These are phyloP conservation scores for Saturnispora galanensis DNA, from an alignment of 805 yeast genomes.

Conservation along the genomic window DNA sequence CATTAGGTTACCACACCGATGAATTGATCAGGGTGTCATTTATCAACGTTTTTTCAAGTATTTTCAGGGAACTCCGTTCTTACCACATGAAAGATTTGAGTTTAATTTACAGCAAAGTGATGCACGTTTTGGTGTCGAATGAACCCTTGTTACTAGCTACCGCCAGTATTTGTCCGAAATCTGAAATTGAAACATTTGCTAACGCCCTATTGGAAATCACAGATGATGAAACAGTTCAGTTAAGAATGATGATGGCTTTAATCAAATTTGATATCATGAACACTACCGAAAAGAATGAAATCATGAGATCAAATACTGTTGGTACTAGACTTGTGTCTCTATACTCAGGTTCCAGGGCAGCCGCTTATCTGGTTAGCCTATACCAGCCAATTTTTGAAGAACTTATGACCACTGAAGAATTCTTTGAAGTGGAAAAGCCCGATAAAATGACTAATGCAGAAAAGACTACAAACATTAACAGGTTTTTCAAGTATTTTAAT, in stretches of 20 bases:
- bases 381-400: constrained; percentile 50
- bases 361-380: constrained; percentile 42
- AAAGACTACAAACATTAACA: constrained; percentile 32
- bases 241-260: constrained; percentile 41
- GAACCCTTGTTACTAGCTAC: constrained; percentile 41
- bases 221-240: constrained; percentile 30
- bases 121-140: constrained; percentile 19
- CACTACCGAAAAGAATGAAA: constrained; percentile 57
- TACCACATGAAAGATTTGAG: constrained; percentile 9
- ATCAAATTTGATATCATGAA: constrained; percentile 52
- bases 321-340: constrained; percentile 69
- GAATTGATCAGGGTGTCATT: constrained; percentile 58
- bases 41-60: constrained; percentile 66
- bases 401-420: constrained; percentile 37
- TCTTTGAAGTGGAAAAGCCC: constrained; percentile 42
- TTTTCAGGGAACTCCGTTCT: constrained; percentile 29
- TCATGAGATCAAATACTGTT: constrained; percentile 71
- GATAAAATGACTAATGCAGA: constrained; percentile 24
- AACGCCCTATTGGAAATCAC: constrained; percentile 51
- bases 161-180: constrained; percentile 53
- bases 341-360: constrained; percentile 60
- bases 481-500: constrained; percentile 48
- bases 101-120: constrained; percentile 8
- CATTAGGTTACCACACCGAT: constrained; percentile 68
- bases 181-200: constrained; percentile 64